Percentiles rank a stretch among this genome's conserved stretches.
These are phyloP conservation scores for Globisporangium canariense DNA, from an alignment of 352 stramenopile genomes.

Conservation along the genomic window DNA sequence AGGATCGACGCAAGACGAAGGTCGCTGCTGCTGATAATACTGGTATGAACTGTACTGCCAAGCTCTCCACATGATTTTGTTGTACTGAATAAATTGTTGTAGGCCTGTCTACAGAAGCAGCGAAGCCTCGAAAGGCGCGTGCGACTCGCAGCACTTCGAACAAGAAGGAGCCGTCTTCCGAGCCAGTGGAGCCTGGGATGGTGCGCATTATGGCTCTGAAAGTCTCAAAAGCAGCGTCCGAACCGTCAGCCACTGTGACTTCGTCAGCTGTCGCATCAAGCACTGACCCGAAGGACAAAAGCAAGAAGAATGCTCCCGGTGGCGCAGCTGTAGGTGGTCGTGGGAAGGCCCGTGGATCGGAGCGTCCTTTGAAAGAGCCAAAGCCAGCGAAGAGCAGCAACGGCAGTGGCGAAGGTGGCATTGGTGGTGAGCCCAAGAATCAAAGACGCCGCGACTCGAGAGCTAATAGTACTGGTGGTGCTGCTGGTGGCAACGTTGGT, in stretches of 20 bases:
- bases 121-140: conserved; percentile 46
- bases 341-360: conserved; percentile 24
- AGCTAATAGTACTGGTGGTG: conserved; percentile 7
- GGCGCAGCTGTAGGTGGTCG: conserved; percentile 14
- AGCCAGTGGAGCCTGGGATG: conserved; percentile 34
- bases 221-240: conserved; percentile 8
- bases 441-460: conserved; percentile 28
- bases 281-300: conserved; percentile 19
- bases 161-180: conserved; percentile 27
- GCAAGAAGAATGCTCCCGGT: conserved; percentile 14
- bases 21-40: not conserved
- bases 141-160: conserved; percentile 23
- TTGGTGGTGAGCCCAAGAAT: conserved; percentile 24
- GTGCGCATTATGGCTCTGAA: conserved; percentile 59
- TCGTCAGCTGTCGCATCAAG: not conserved
- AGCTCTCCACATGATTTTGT: not conserved
- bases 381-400: conserved; percentile 24
- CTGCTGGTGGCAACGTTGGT: not conserved
- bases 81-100: not conserved
- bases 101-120: conserved; percentile 19
- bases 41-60: not conserved
- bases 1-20: conserved; percentile 15
- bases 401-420: conserved; percentile 17
- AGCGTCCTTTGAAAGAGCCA: conserved; percentile 26
- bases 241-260: not conserved